Evolutionary conservation across 2,329 filamentous ascomycete species (phyloP), one percentile per base, ranked within the genome.

Genomic region (Davidsoniella eucalypti): DNA sequence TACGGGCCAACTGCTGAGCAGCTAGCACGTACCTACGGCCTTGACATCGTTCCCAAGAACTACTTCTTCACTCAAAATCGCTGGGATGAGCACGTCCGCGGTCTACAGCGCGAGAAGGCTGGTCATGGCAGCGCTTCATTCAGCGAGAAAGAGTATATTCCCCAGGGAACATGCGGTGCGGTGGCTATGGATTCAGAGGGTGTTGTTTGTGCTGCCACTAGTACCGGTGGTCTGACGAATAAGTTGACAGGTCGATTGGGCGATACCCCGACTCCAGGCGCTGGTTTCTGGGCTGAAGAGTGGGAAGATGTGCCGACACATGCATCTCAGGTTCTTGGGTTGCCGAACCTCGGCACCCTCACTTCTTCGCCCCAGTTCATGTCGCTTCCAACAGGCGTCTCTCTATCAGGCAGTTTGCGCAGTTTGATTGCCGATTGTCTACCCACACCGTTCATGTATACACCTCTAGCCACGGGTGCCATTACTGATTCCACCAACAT

Each of bases 201-300:
- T 0, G 76, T 82, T 3, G 63, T 93, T 2, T 87, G 84, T 56
- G 69, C 62, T n/a, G 77, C 76, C 1, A 80, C 76, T 2, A 78
- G 73, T 58, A 80, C 76, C 0, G 87, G 87, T 4, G 87, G 87
- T 0, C 62, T 94, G 63, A 94, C 87, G 18, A 94, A 94, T 62
- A 94, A 94, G 67, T 66, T 90, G 50, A 84, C 84, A 0, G 87
- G 87, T 0, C 71, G 87, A 17, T 81, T 94, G 55, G 87, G 87
- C 0, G 87, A 94, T 61, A 94, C 87, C 9, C 87, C 87, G 0
- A 82, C 82, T 0, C 67, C 87, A 0, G 87, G 87, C 0, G 83
- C 87, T 1, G 87, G 87, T 0, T 94, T 87, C 63, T 94, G 87
- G 86, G 86, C 87, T 0, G 87, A 93, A 61, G 76, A 87, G 57